A percentile compares a stretch with the other conserved stretches of the same genome.
Evolutionary conservation across 257 asterid species (phyloP).

Genomic region (Plantago major): DNA sequence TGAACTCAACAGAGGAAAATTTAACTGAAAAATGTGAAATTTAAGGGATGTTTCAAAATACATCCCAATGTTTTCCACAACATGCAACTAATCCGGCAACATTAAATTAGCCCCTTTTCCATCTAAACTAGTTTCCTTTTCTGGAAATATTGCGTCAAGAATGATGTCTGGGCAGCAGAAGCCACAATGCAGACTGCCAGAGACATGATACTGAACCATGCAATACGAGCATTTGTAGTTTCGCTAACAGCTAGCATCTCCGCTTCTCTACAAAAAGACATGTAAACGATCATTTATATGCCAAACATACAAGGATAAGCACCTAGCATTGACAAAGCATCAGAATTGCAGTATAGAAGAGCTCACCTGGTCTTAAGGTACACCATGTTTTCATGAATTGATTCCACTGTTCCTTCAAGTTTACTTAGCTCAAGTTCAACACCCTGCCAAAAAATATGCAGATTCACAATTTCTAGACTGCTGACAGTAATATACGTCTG

Average conservation of each 20-base stretch:
- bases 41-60: no score
- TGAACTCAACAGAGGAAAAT: no score
- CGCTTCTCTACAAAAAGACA: constrained; percentile 53
- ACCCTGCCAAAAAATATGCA: constrained; percentile 38
- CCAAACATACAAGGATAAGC: constrained; percentile 11
- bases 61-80: not conserved
- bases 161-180: constrained; percentile 48
- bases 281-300: not conserved
- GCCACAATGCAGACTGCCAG: constrained; percentile 60
- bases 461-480: constrained; percentile 9
- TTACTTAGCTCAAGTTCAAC: constrained; percentile 83
- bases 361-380: constrained; percentile 66
- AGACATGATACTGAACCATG: constrained; percentile 76
- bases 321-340: not conserved
- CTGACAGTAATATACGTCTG: not conserved
- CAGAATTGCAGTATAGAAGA: constrained; percentile 4
- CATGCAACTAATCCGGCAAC: constrained; percentile 18
- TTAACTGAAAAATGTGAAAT: no score
- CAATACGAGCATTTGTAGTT: constrained; percentile 61
- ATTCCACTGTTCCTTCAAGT: constrained; percentile 87
- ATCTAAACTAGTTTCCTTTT: constrained; percentile 80
- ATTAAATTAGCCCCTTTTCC: constrained; percentile 8
- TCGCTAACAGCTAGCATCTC: constrained; percentile 68
- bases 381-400: constrained; percentile 72
- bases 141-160: constrained; percentile 66